These are phyloP conservation scores for Starmerella vaccinii DNA, from an alignment of 805 yeast species.

Conservation along the genomic window DNA sequence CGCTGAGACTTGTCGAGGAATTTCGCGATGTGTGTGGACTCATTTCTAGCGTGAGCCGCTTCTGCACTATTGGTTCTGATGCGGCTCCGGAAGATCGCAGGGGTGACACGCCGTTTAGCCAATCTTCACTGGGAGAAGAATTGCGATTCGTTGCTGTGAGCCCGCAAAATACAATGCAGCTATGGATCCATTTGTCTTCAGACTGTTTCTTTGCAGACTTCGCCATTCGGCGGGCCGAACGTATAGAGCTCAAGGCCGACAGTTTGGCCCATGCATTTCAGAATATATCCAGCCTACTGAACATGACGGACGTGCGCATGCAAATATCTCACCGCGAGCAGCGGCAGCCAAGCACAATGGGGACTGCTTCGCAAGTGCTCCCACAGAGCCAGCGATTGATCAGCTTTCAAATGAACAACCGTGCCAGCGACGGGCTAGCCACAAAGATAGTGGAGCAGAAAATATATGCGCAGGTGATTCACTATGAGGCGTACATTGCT, in stretches of 20 bases:
- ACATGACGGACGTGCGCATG: constrained; percentile 25
- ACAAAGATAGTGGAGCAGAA: constrained; percentile 28
- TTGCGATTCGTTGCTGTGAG: constrained; percentile 11
- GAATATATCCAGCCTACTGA: constrained; percentile 25
- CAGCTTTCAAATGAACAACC: constrained; percentile 35
- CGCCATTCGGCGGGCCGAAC: constrained; percentile 3
- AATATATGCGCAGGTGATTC: constrained; percentile 57
- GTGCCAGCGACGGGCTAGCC: constrained; percentile 41
- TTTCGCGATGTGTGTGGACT: constrained; percentile 19
- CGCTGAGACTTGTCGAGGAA: constrained; percentile 15
- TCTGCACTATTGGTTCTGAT: constrained; percentile 9
- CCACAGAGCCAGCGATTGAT: constrained; percentile 11
- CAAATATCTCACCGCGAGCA: constrained; percentile 21
- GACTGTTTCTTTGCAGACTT: constrained; percentile 13
- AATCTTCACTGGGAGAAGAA: constrained; percentile 4
- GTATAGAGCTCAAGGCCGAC: constrained; percentile 18
- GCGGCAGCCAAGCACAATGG: constrained; percentile 30
- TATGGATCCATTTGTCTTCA: constrained; percentile 22
- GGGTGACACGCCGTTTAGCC: not conserved
- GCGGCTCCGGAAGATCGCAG: not conserved
- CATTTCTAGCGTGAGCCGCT: constrained; percentile 14
- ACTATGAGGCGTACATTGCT: constrained; percentile 42
- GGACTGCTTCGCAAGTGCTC: constrained; percentile 5
- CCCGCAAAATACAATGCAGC: constrained; percentile 12
- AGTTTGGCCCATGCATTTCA: constrained; percentile 39